phyloP scores from a whole-genome alignment of 805 yeast species.

The Wickerhamomyces sydowiorum region DNA sequence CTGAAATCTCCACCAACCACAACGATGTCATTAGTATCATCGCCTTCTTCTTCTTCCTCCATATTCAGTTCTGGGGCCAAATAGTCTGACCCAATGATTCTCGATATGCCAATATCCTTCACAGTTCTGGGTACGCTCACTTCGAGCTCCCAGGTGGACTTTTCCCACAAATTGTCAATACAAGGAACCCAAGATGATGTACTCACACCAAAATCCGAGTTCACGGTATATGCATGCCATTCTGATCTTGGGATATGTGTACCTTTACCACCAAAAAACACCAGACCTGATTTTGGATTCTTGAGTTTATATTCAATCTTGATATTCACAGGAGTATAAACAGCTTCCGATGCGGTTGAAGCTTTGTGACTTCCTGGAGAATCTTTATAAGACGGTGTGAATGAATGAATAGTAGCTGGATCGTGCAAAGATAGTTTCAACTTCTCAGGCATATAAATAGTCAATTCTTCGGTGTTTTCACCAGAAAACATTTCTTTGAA shows the following conservation, averaged over 20 bases:
- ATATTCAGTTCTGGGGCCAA: constrained; percentile 17
- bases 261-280: constrained; percentile 59
- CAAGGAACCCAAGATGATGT: constrained; percentile 99
- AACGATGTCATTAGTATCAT: constrained; percentile 40
- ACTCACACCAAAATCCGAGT: constrained; percentile 69
- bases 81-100: constrained; percentile 24
- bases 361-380: constrained; percentile 30
- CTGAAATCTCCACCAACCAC: constrained; percentile 71
- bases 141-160: constrained; percentile 89
- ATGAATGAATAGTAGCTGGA: constrained; percentile 27
- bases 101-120: constrained; percentile 50
- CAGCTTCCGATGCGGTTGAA: constrained; percentile 30
- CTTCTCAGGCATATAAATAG: constrained; percentile 58
- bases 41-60: constrained; percentile 26
- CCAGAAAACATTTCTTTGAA: constrained; percentile 49
- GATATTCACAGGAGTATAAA: constrained; percentile 69
- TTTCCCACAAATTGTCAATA: constrained; percentile 80
- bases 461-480: constrained; percentile 57
- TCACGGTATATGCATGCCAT: constrained; percentile 87
- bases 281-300: constrained; percentile 69
- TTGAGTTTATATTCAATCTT: constrained; percentile 59
- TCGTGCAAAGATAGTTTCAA: constrained; percentile 58
- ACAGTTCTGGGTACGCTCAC: constrained; percentile 79
- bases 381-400: constrained; percentile 33
- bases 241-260: constrained; percentile 32